These are phyloP conservation scores for Nigrospora oryzae DNA, from an alignment of 2,329 filamentous ascomycete species.

Conservation along the genomic window DNA sequence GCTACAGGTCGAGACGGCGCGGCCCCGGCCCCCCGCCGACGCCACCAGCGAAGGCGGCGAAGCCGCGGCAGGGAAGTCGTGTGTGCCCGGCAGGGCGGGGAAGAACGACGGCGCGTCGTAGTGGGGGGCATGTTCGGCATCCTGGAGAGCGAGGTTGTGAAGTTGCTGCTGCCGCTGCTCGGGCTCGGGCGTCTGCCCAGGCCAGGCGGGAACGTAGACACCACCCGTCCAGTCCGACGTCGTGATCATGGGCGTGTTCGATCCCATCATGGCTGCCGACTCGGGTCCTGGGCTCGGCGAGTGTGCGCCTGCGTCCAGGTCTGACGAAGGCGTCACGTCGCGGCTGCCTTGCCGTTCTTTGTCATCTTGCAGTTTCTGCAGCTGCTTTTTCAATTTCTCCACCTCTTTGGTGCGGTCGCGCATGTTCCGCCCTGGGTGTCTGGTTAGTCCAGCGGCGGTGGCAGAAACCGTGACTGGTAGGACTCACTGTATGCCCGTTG, in stretches of 20 bases:
- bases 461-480: background rate
- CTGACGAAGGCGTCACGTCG: background rate
- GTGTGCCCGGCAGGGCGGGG: too few species aligned
- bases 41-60: too few species aligned
- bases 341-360: slow-evolving; percentile 11
- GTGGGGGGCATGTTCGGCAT: too few species aligned
- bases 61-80: too few species aligned
- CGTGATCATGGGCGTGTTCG: background rate
- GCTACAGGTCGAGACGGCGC: too few species aligned
- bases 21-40: too few species aligned
- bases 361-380: slow-evolving; percentile 20
- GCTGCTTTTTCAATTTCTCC: slow-evolving; percentile 22
- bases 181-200: too few species aligned
- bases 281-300: background rate
- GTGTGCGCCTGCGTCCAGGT: background rate
- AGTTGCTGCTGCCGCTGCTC: too few species aligned
- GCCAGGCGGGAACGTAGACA: too few species aligned
- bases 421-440: slow-evolving; percentile 20
- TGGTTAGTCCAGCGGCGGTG: slow-evolving; percentile 2
- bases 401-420: slow-evolving; percentile 22
- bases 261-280: too few species aligned
- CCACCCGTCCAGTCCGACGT: slow-evolving; percentile 1
- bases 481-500: slow-evolving; percentile 23
- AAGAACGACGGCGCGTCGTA: too few species aligned
- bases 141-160: too few species aligned